Percentiles rank a stretch among this genome's conserved stretches.
Evolutionary conservation across 345 rosid genomes (phyloP).

Genomic region (Pistacia integerrima): DNA sequence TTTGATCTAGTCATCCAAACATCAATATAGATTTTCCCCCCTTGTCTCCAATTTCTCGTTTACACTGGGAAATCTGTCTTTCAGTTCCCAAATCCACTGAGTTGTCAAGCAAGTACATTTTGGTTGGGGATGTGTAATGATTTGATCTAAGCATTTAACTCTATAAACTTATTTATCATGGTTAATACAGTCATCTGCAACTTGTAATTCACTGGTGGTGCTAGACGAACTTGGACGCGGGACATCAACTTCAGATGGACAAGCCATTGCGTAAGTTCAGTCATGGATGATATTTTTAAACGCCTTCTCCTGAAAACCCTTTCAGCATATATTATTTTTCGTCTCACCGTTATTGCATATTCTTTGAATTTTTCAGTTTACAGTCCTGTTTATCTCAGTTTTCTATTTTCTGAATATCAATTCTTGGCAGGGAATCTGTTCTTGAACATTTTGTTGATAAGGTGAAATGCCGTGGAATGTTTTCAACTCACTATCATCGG

Average conservation of each 20-base stretch:
- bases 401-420: slow-evolving; percentile 3
- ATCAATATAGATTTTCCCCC: background rate
- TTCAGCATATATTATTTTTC: background rate
- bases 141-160: background rate
- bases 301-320: background rate
- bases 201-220: slow-evolving; percentile 77
- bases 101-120: background rate
- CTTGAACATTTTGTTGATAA: slow-evolving; percentile 81
- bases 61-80: background rate
- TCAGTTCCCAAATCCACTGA: background rate
- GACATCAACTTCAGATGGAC: slow-evolving; percentile 96
- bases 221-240: slow-evolving; percentile 99
- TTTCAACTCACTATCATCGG: slow-evolving; percentile 95
- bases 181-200: slow-evolving; percentile 71
- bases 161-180: slow-evolving; percentile 11
- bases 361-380: background rate
- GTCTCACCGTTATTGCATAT: background rate
- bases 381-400: background rate
- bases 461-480: slow-evolving; percentile 87
- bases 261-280: slow-evolving; percentile 90
- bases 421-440: slow-evolving; percentile 70
- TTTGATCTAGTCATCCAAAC: too few species aligned
- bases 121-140: background rate
- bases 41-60: background rate
- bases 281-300: background rate